Conservation (phyloP, 1,139 yeast genomes). For the Blastobotrys buckinghamii region DNA sequence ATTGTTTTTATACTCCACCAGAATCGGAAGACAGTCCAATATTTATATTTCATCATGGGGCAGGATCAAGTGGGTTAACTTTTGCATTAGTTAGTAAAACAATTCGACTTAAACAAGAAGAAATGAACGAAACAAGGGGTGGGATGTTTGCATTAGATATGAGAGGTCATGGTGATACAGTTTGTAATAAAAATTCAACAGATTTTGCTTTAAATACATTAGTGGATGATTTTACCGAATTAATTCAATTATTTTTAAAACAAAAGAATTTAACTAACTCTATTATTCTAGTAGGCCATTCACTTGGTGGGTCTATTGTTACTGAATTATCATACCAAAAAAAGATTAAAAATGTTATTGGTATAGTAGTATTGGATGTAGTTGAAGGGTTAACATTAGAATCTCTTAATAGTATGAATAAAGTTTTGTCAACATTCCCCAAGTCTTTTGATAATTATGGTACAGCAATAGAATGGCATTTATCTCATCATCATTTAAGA, state of each 20-base stretch:
- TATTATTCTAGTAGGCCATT: conserved; percentile 71
- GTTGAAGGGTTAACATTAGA: conserved; percentile 88
- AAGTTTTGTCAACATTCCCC: conserved; percentile 61
- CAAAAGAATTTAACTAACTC: conserved; percentile 25
- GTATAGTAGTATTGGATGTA: conserved; percentile 77
- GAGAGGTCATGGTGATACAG: conserved; percentile 73
- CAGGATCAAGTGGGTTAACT: conserved; percentile 82
- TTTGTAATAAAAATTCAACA: conserved; percentile 21
- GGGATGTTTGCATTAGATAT: conserved; percentile 72
- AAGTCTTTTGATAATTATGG: conserved; percentile 43
- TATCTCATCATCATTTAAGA: conserved; percentile 45
- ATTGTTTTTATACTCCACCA: conserved; percentile 60
- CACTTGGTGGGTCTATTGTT: conserved; percentile 84
- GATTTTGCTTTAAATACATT: conserved; percentile 50
- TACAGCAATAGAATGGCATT: conserved; percentile 81
- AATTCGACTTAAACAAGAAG: conserved; percentile 29
- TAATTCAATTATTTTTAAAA: conserved; percentile 35
- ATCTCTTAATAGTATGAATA: conserved; percentile 61
- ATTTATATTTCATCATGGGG: conserved; percentile 85
- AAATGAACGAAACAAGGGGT: conserved; percentile 12
- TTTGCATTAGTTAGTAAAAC: conserved; percentile 52
- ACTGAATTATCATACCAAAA: conserved; percentile 40
- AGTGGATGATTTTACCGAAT: conserved; percentile 48
- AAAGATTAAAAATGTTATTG: conserved; percentile 33
- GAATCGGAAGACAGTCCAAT: conserved; percentile 41